Conservation (phyloP, 257 asterid species). For the Penstemon davidsonii region DNA sequence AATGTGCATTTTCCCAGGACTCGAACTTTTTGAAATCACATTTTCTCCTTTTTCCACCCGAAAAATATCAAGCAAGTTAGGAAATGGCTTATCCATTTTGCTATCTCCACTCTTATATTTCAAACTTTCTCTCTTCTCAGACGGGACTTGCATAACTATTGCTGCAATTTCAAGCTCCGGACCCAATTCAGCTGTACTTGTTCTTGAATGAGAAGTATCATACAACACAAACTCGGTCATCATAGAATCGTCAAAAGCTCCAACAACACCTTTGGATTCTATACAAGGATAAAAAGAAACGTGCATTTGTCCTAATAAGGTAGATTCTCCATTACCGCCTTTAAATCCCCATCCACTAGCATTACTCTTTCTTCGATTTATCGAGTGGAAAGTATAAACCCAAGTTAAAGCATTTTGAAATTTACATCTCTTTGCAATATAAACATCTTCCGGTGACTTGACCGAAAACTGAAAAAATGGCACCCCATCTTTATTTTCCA, state of each 20-base stretch:
- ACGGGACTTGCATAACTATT: conserved; percentile 62
- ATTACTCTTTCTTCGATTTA: conserved; percentile 64
- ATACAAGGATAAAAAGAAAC: conserved; percentile 65
- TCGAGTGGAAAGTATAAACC: conserved; percentile 79
- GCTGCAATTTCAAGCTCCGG: conserved; percentile 77
- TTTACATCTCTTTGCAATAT: conserved; percentile 68
- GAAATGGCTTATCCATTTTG: conserved; percentile 35
- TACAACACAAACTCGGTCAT: conserved; percentile 77
- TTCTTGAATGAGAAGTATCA: conserved; percentile 56
- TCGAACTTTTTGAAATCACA: conserved; percentile 19
- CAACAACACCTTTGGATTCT: conserved; percentile 43
- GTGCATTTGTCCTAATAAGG: conserved; percentile 70
- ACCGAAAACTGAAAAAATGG: conserved; percentile 70
- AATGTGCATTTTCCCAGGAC: conserved; percentile 53
- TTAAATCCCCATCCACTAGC: conserved; percentile 67
- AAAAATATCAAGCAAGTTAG: conserved; percentile 45
- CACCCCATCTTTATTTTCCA: conserved; percentile 53
- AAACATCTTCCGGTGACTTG: conserved; percentile 64
- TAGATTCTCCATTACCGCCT: conserved; percentile 47
- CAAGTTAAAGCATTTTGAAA: conserved; percentile 55
- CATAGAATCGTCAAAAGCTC: conserved; percentile 56
- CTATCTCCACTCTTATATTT: conserved; percentile 50
- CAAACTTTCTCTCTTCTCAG: conserved; percentile 69
- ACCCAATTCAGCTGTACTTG: conserved; percentile 46
- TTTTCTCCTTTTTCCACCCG: conserved; percentile 35